phyloP scores from a whole-genome alignment of 768 basidiomycete genomes.

The Pisolithus albus region DNA sequence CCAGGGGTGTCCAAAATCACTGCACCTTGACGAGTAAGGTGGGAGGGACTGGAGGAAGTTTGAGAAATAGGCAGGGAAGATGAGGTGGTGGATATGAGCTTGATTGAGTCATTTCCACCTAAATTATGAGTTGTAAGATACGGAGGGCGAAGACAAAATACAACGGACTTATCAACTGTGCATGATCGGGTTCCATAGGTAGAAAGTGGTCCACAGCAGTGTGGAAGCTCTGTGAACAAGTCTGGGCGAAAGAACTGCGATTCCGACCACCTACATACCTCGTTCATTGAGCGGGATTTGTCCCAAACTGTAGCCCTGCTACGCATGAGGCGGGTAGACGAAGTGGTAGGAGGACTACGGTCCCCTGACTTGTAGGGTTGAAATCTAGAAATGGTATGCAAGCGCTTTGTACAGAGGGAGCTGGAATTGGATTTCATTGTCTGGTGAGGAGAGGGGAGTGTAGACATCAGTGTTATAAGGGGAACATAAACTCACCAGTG shows the following conservation, averaged over 20 bases:
- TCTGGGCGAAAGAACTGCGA: not conserved
- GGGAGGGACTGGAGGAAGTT: not conserved
- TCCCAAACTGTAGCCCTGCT: not conserved
- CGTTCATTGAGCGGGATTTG: not conserved
- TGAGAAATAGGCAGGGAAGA: not conserved
- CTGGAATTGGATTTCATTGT: not conserved
- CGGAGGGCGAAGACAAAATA: not conserved
- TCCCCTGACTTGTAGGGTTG: not conserved
- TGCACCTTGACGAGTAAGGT: not conserved
- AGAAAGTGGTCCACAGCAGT: not conserved
- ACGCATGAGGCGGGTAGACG: not conserved
- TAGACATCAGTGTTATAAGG: too few species aligned
- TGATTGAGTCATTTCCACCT: not conserved
- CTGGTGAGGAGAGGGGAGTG: too few species aligned
- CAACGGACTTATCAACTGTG: not conserved
- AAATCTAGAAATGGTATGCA: not conserved
- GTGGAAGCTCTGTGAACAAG: not conserved
- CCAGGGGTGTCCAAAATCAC: not conserved
- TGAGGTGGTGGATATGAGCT: not conserved
- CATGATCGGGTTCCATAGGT: too few species aligned
- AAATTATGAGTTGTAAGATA: not conserved
- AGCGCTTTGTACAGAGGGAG: not conserved
- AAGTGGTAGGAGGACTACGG: too few species aligned
- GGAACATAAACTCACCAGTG: too few species aligned
- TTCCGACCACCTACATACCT: not conserved